Conservation (phyloP, 148 eudicot species). For the Drosera capensis region DNA sequence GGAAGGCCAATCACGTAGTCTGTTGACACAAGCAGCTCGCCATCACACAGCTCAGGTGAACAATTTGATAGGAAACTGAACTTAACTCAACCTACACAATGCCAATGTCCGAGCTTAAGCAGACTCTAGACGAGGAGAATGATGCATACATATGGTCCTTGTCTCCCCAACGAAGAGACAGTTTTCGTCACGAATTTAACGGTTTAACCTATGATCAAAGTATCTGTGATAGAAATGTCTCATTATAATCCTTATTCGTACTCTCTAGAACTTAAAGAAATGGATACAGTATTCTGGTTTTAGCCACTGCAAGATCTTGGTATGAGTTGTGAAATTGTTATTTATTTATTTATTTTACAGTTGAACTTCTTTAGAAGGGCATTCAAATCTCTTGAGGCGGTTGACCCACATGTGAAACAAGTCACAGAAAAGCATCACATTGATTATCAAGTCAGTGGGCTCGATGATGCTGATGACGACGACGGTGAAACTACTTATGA, state of each 20-base stretch:
- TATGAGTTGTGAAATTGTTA: neutral
- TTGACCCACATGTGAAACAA: slow-evolving; percentile 51
- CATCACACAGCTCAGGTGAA: slow-evolving; percentile 92
- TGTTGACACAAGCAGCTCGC: slow-evolving; percentile 93
- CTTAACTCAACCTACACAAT: neutral
- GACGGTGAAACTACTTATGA: slow-evolving; percentile 24
- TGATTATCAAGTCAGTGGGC: slow-evolving; percentile 59
- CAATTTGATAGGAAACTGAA: neutral
- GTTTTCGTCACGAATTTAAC: no score
- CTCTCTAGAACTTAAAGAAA: no score
- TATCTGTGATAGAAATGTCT: no score
- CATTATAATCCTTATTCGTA: no score
- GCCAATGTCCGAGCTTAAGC: no score
- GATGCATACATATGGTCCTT: no score
- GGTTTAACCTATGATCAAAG: no score
- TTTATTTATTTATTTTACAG: slow-evolving; percentile 22
- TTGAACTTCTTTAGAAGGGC: slow-evolving; percentile 83
- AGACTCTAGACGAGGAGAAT: no score
- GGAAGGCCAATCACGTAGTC: slow-evolving; percentile 89
- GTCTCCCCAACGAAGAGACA: no score
- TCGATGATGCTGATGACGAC: slow-evolving; percentile 30
- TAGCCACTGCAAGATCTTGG: neutral
- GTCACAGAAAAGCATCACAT: slow-evolving; percentile 76
- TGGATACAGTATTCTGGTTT: no score
- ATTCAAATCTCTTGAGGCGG: slow-evolving; percentile 66